These are phyloP conservation scores for Babesia divergens DNA, from an alignment of 169 alveolate genomes.

Conservation along the genomic window DNA sequence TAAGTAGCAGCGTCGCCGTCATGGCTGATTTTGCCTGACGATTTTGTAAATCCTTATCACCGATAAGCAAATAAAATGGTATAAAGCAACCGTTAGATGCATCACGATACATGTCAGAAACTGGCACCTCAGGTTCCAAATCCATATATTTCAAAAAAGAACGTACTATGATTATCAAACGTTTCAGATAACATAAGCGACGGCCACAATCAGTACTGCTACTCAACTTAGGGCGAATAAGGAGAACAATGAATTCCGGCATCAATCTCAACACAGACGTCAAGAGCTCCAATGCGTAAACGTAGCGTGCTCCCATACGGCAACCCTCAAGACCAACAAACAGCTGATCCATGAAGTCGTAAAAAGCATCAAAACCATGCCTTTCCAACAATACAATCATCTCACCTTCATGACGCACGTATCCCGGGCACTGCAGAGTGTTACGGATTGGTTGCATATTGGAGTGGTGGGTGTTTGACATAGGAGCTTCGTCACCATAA, in stretches of 20 bases:
- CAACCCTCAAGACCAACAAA: slow-evolving; percentile 34
- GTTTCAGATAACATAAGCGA: slow-evolving; percentile 31
- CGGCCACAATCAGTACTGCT: not conserved
- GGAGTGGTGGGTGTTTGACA: no score
- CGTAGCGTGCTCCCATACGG: not conserved
- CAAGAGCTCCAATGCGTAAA: slow-evolving; percentile 36
- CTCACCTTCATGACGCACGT: slow-evolving; percentile 8
- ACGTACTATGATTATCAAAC: slow-evolving; percentile 2
- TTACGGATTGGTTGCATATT: no score
- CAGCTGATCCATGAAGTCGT: slow-evolving; percentile 42
- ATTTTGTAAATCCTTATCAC: slow-evolving; percentile 10
- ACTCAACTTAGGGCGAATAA: slow-evolving; percentile 25
- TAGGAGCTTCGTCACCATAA: no score
- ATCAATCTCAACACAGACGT: slow-evolving; percentile 17
- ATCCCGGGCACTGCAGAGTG: slow-evolving; percentile 3
- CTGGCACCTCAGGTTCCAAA: not conserved
- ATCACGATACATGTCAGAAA: slow-evolving; percentile 25
- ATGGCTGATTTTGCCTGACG: slow-evolving; percentile 11
- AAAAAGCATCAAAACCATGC: slow-evolving; percentile 34
- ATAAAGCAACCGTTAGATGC: slow-evolving; percentile 17
- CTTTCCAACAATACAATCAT: slow-evolving; percentile 17
- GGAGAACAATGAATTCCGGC: slow-evolving; percentile 49
- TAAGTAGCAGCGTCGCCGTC: slow-evolving; percentile 9
- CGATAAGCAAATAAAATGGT: slow-evolving; percentile 44
- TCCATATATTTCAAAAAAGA: slow-evolving; percentile 7